phyloP scores from a whole-genome alignment of 352 stramenopile species.

The Pythium scleroteichum region DNA sequence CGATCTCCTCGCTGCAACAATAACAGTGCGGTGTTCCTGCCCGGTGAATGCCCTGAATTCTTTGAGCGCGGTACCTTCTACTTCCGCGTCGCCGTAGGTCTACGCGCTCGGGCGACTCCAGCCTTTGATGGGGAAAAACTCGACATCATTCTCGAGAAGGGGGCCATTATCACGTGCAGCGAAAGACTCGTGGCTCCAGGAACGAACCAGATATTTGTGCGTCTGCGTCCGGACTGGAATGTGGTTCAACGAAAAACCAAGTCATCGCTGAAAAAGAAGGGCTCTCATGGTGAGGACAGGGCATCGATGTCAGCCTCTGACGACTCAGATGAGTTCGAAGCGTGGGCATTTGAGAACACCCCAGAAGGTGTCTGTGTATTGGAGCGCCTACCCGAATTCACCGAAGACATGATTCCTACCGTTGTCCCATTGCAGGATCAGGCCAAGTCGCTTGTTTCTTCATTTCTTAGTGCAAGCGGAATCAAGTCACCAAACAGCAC shows the following conservation, averaged over 20 bases:
- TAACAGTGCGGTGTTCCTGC: slow-evolving; percentile 31
- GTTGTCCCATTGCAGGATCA: slow-evolving; percentile 57
- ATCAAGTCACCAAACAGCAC: slow-evolving; percentile 31
- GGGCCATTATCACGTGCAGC: slow-evolving; percentile 39
- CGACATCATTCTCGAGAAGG: slow-evolving; percentile 37
- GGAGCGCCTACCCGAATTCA: slow-evolving; percentile 58
- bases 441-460: slow-evolving; percentile 67
- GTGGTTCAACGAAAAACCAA: slow-evolving; percentile 15
- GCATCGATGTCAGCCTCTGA: slow-evolving; percentile 9
- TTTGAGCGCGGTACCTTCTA: slow-evolving; percentile 40
- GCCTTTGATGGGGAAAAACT: slow-evolving; percentile 36
- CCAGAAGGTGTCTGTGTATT: slow-evolving; percentile 33
- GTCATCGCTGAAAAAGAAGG: neutral
- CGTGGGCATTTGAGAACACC: slow-evolving; percentile 36
- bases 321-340: slow-evolving; percentile 19
- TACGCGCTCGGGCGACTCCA: slow-evolving; percentile 33
- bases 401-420: slow-evolving; percentile 28
- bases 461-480: slow-evolving; percentile 51
- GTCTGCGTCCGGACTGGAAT: slow-evolving; percentile 30
- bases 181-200: slow-evolving; percentile 36
- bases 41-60: slow-evolving; percentile 44
- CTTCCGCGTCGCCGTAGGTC: slow-evolving; percentile 34
- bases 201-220: slow-evolving; percentile 45
- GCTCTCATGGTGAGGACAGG: slow-evolving; percentile 9
- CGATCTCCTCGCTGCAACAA: slow-evolving; percentile 10